phyloP scores from a whole-genome alignment of 345 rosid genomes.

The Turnera subulata region DNA sequence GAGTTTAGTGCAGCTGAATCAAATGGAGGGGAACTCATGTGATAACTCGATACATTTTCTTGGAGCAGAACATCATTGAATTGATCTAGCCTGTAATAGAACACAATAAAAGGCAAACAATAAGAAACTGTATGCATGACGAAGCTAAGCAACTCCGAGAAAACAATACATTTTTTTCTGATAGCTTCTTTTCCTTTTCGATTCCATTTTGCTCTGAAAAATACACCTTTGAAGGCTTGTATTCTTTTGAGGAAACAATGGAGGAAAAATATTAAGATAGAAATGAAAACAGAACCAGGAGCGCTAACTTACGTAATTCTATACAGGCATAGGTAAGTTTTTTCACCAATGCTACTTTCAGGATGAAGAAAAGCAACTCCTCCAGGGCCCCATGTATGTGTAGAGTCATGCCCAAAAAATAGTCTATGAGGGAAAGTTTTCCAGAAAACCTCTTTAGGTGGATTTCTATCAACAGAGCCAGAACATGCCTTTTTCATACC shows the following conservation, averaged over 20 bases:
- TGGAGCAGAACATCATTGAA: conserved; percentile 80
- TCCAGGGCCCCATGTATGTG: conserved; percentile 69
- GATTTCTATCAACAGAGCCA: conserved; percentile 72
- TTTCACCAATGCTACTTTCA: conserved; percentile 33
- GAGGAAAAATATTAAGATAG: background rate
- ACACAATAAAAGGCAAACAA: background rate
- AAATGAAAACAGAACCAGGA: conserved; percentile 1
- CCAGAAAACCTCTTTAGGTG: conserved; percentile 72
- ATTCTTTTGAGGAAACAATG: background rate
- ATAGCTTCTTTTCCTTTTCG: no score
- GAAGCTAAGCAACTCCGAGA: background rate
- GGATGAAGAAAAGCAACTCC: conserved; percentile 88
- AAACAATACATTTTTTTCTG: background rate
- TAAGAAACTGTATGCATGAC: background rate
- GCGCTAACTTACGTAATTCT: conserved; percentile 62
- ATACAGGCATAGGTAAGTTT: conserved; percentile 57
- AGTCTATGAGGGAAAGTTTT: conserved; percentile 64
- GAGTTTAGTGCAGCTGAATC: conserved; percentile 46
- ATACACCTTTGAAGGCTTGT: background rate
- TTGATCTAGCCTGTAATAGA: conserved; percentile 73
- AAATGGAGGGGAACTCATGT: conserved; percentile 41
- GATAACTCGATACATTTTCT: conserved; percentile 45
- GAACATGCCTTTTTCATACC: conserved; percentile 63
- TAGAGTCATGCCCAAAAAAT: conserved; percentile 73
- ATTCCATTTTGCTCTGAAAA: no score